Percentiles rank a stretch among this genome's conserved stretches.
phyloP scores from a whole-genome alignment of 371 early-diverging fungal genomes.

The Mucor circinelloides region DNA sequence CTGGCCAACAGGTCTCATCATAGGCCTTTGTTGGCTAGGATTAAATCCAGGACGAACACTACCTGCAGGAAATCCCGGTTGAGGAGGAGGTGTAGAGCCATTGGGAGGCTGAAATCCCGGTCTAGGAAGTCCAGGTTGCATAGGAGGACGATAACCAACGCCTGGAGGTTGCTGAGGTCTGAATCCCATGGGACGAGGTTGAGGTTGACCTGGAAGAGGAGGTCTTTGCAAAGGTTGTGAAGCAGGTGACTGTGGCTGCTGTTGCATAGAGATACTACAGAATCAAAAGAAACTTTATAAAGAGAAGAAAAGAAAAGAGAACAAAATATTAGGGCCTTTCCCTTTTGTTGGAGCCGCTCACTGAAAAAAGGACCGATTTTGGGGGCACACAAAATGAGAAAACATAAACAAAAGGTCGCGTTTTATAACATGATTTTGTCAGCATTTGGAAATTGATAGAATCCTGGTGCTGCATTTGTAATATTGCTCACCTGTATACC shows the following conservation, averaged over 20 bases:
- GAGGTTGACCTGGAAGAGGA: constrained; percentile 17
- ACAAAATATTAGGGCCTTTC: not conserved
- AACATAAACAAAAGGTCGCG: not conserved
- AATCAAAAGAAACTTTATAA: not conserved
- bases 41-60: constrained; percentile 23
- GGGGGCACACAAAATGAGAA: not conserved
- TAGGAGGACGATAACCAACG: constrained; percentile 24
- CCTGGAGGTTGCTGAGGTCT: constrained; percentile 27
- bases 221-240: constrained; percentile 19
- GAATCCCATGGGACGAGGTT: constrained; percentile 20
- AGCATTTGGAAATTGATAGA: not conserved
- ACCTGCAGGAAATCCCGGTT: constrained; percentile 27
- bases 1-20: constrained; percentile 27
- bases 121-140: constrained; percentile 20
- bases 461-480: not conserved
- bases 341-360: not conserved
- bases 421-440: not conserved
- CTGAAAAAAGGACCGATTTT: not conserved
- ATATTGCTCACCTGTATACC: not conserved
- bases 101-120: constrained; percentile 33
- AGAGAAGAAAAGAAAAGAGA: not conserved
- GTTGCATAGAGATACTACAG: not conserved
- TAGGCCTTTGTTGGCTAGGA: constrained; percentile 21
- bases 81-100: constrained; percentile 14
- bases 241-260: constrained; percentile 2